phyloP scores from a whole-genome alignment of 2,329 filamentous ascomycete species.

The Grosmannia penicillata region DNA sequence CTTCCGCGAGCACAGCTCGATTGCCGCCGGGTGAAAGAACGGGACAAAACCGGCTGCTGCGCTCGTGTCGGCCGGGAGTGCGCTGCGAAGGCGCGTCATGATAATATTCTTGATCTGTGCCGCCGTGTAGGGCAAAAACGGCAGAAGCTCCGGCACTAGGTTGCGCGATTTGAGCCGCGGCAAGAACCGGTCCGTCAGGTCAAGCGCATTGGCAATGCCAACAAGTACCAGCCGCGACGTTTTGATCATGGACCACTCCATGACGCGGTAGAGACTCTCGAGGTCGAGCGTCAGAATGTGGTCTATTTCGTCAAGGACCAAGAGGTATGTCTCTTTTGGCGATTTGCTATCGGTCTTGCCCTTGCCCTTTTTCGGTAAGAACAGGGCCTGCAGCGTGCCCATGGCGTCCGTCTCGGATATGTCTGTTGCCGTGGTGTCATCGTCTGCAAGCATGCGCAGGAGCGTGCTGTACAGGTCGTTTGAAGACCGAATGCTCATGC shows the following conservation, averaged over 20 bases:
- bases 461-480: slow-evolving; percentile 74
- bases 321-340: slow-evolving; percentile 47
- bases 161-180: slow-evolving; percentile 87
- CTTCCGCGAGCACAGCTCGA: slow-evolving; percentile 88
- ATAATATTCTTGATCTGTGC: slow-evolving; percentile 79
- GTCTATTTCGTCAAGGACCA: slow-evolving; percentile 90
- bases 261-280: slow-evolving; percentile 82
- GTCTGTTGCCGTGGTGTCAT: slow-evolving; percentile 18
- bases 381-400: slow-evolving; percentile 52
- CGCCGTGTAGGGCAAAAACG: slow-evolving; percentile 86
- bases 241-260: slow-evolving; percentile 84
- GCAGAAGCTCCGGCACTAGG: slow-evolving; percentile 74
- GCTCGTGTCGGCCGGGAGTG: slow-evolving; percentile 44
- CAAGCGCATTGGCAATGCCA: slow-evolving; percentile 90
- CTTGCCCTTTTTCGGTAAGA: slow-evolving; percentile 41
- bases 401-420: slow-evolving; percentile 52
- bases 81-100: slow-evolving; percentile 62
- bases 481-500: slow-evolving; percentile 87
- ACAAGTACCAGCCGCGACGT: slow-evolving; percentile 70
- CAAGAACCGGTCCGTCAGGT: slow-evolving; percentile 87
- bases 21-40: slow-evolving; percentile 85
- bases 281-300: slow-evolving; percentile 80
- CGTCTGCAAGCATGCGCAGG: slow-evolving; percentile 42
- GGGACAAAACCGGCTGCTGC: slow-evolving; percentile 47
- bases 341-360: neutral